Base-by-base conservation (phyloP, 805 yeast species). In the Candida wancherniae region DNA sequence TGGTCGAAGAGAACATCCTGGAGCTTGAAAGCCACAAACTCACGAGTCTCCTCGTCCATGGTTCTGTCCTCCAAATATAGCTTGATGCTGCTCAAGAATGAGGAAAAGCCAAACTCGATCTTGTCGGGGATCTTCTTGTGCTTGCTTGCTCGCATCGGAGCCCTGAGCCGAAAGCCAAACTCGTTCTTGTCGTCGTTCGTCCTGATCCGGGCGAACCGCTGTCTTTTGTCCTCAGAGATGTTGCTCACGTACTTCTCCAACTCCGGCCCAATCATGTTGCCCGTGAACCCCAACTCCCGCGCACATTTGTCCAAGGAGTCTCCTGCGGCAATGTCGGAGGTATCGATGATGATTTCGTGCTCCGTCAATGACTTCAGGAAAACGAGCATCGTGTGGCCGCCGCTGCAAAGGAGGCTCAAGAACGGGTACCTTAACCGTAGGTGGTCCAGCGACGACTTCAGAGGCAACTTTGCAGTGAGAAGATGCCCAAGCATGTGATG, bases 401-500 rank as follows among this genome's bases (percentile, higher is more conserved):
- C 98, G 47, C 94, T 81, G 11, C 79, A 88, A 18, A 92, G 59
- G 15, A 92, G 61, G 45, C 88, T 83, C 10, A 85, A 45, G 42
- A 83, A 85, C 2, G 94, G 94, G 44, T 63, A 82, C 11, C 51
- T 31, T 9, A 35, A 28, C 11, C 37, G 29, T 10, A 15, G 19
- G 4, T 19, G 25, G 9, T 13, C 17, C 9, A 15, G 19, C 11
- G 29, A 19, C 5, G 22, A n/a, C 14, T 31, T 19, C 29, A 53
- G 50, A 3, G 62, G 54, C 20, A 65, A 44, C 12, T 45, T 49
- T 1, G 67, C 54, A 0, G 84, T 67, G 17, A 92, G 55, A 4
- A 92, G 61, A 59, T 92, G 98, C 0, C 95, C 98, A 28, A 90
- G 64, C 98, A 92, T 90, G 50, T 92, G 98, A 53, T 92, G 94